Conservation (phyloP, 73 alveolate species). For the Loxodes magnus region DNA sequence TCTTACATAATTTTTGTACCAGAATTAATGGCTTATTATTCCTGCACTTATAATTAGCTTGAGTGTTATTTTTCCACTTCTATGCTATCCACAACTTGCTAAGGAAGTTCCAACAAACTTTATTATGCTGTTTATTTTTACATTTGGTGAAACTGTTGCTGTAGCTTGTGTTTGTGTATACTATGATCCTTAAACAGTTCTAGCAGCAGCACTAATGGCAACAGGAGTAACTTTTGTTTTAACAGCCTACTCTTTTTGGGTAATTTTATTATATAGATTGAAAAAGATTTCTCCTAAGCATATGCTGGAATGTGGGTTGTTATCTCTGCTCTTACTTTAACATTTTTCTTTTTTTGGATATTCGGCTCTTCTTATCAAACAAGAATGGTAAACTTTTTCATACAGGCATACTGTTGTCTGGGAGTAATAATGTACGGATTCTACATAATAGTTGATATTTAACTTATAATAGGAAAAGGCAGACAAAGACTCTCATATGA, state of each 20-base stretch:
- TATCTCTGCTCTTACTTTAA: too few species aligned
- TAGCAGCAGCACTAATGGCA: slow-evolving; percentile 29
- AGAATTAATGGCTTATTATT: slow-evolving; percentile 1
- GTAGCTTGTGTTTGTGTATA: slow-evolving; percentile 41
- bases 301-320: too few species aligned
- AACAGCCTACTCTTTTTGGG: slow-evolving; percentile 32
- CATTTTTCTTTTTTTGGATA: too few species aligned
- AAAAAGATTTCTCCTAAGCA: too few species aligned
- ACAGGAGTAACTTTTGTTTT: slow-evolving; percentile 18
- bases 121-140: slow-evolving; percentile 48
- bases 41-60: slow-evolving; percentile 11
- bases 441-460: slow-evolving; percentile 55
- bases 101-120: slow-evolving; percentile 67
- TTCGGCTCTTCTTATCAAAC: too few species aligned
- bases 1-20: not conserved
- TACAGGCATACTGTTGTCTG: too few species aligned
- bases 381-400: too few species aligned
- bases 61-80: slow-evolving; percentile 24
- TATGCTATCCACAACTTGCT: slow-evolving; percentile 46
- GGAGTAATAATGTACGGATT: slow-evolving; percentile 34
- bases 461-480: slow-evolving; percentile 39
- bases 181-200: slow-evolving; percentile 24
- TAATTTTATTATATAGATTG: too few species aligned
- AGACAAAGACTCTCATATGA: slow-evolving; percentile 33
- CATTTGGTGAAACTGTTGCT: slow-evolving; percentile 49